Evolutionary conservation across 192 early-diverging fungal genomes (phyloP).

Genomic region (Gamsiella multidivaricata): DNA sequence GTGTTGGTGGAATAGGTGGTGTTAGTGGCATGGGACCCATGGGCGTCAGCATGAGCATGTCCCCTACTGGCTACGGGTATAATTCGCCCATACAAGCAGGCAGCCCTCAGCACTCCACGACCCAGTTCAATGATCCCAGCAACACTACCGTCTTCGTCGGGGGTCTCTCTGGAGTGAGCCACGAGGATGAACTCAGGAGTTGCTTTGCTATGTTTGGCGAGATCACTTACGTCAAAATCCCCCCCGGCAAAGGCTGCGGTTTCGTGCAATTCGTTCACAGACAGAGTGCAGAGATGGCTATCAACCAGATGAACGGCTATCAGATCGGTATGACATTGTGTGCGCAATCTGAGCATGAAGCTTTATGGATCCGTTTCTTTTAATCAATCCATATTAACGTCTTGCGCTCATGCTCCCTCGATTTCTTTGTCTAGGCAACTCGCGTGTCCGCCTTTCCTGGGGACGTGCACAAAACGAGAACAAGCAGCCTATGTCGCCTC

Average conservation of each 20-base stretch:
- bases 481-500: conserved; percentile 48
- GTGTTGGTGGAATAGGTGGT: conserved; percentile 14
- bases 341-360: neutral
- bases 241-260: conserved; percentile 93
- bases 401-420: neutral
- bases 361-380: neutral
- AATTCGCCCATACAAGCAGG: conserved; percentile 53
- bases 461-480: conserved; percentile 66
- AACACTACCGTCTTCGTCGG: conserved; percentile 99
- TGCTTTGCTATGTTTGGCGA: conserved; percentile 91
- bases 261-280: conserved; percentile 93
- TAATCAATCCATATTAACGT: neutral
- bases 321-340: conserved; percentile 68
- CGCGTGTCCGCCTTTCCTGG: conserved; percentile 68
- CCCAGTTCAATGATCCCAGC: conserved; percentile 77
- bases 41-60: conserved; percentile 37
- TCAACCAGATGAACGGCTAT: conserved; percentile 90
- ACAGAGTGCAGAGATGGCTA: conserved; percentile 88
- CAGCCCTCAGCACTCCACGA: conserved; percentile 45
- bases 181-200: conserved; percentile 85
- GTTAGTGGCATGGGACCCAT: conserved; percentile 24
- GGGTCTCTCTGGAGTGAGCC: conserved; percentile 83
- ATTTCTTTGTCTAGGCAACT: conserved; percentile 43
- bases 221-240: conserved; percentile 94
- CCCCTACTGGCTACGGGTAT: conserved; percentile 23